These are phyloP conservation scores for Comarum palustre DNA, from an alignment of 306 rosid species.

Conservation along the genomic window DNA sequence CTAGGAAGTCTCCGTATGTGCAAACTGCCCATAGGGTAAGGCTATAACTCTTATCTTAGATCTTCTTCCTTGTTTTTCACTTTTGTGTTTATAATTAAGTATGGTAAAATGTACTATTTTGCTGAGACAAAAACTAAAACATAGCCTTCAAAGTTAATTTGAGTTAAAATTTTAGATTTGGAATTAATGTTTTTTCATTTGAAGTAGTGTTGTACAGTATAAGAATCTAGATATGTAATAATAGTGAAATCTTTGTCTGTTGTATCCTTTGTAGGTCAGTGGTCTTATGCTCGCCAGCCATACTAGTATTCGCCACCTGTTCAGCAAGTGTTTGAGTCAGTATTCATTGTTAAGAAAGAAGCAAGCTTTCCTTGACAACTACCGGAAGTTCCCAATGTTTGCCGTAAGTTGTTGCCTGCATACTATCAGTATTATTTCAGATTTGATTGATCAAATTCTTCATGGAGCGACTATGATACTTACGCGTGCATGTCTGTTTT, in stretches of 20 bases:
- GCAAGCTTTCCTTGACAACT: slow-evolving; percentile 96
- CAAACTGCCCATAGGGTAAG: slow-evolving; percentile 95
- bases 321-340: slow-evolving; percentile 95
- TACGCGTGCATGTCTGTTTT: background rate
- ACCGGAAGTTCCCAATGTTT: slow-evolving; percentile 98
- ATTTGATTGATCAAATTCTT: slow-evolving; percentile 16
- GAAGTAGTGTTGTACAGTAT: background rate
- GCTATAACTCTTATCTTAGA: slow-evolving; percentile 5
- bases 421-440: slow-evolving; percentile 4
- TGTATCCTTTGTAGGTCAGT: slow-evolving; percentile 65
- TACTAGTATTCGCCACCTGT: slow-evolving; percentile 95
- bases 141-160: background rate
- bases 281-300: slow-evolving; percentile 99
- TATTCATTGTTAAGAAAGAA: slow-evolving; percentile 91
- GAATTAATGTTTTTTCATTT: background rate
- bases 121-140: background rate
- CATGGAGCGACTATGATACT: background rate
- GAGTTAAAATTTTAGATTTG: background rate
- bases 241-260: slow-evolving; percentile 8
- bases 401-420: slow-evolving; percentile 61
- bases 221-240: background rate
- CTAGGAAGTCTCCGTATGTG: slow-evolving; percentile 97
- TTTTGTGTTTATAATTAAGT: slow-evolving; percentile 1
- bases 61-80: slow-evolving; percentile 7
- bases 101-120: background rate